phyloP scores from a whole-genome alignment of 345 rosid species.

The Eucalyptus erythrocorys region DNA sequence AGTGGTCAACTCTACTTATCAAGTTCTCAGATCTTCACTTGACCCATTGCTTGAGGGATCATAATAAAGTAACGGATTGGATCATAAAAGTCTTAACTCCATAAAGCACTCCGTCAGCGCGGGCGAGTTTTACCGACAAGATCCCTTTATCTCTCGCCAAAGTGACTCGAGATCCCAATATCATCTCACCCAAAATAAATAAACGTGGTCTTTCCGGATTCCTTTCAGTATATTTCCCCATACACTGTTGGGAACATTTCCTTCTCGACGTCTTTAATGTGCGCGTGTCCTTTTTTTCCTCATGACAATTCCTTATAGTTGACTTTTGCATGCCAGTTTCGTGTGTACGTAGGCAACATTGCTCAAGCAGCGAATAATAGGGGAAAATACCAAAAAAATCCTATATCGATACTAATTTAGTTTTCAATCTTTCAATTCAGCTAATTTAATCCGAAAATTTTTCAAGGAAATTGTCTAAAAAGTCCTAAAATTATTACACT shows the following conservation, averaged over 20 bases:
- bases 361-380: not conserved
- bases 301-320: not conserved
- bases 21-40: not conserved
- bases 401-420: not conserved
- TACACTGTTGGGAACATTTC: not conserved
- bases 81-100: not conserved
- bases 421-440: too few species aligned
- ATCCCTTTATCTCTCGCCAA: not conserved
- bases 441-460: rapidly evolving
- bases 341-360: not conserved
- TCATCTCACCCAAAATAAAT: not conserved
- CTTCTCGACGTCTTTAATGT: not conserved
- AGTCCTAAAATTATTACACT: too few species aligned
- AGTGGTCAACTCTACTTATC: not conserved
- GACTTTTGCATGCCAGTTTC: not conserved
- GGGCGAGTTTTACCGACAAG: not conserved
- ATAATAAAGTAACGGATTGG: not conserved
- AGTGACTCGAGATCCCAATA: not conserved
- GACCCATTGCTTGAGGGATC: not conserved
- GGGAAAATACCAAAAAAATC: too few species aligned
- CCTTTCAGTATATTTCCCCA: not conserved
- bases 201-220: not conserved
- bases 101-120: not conserved
- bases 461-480: not conserved
- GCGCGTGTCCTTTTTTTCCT: not conserved